phyloP scores from a whole-genome alignment of 2,329 filamentous ascomycete species.

The Colletotrichum sp. region DNA sequence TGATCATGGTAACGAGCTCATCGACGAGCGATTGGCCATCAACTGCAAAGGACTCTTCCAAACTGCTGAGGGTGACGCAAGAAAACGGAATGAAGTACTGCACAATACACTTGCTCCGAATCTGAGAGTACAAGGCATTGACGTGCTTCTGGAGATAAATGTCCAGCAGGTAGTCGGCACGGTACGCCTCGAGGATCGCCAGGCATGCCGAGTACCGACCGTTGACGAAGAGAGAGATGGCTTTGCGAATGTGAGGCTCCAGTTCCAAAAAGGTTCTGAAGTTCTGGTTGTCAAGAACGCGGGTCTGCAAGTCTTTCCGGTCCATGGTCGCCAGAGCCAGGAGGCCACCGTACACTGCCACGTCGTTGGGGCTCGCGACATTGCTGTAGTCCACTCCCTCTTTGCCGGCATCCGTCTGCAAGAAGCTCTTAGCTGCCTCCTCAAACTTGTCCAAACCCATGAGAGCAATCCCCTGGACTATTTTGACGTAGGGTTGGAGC shows the following conservation, averaged over 20 bases:
- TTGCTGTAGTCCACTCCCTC: slow-evolving; percentile 64
- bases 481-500: slow-evolving; percentile 56
- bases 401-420: slow-evolving; percentile 56
- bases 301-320: slow-evolving; percentile 73
- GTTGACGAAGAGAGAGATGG: slow-evolving; percentile 86
- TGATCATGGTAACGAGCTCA: slow-evolving; percentile 83
- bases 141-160: slow-evolving; percentile 82
- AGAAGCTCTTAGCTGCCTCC: slow-evolving; percentile 75
- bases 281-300: slow-evolving; percentile 77
- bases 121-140: slow-evolving; percentile 69
- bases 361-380: slow-evolving; percentile 81
- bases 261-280: slow-evolving; percentile 92
- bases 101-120: slow-evolving; percentile 90
- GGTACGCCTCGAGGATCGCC: slow-evolving; percentile 80
- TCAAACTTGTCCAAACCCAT: slow-evolving; percentile 51
- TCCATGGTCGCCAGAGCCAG: slow-evolving; percentile 91
- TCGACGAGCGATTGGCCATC: slow-evolving; percentile 68
- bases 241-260: slow-evolving; percentile 92
- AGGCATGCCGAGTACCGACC: slow-evolving; percentile 89
- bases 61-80: slow-evolving; percentile 78
- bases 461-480: slow-evolving; percentile 56
- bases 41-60: slow-evolving; percentile 77
- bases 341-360: slow-evolving; percentile 90
- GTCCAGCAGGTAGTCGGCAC: slow-evolving; percentile 88
- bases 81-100: slow-evolving; percentile 94